Evolutionary conservation across 306 rosid species (phyloP).

Genomic region (Fragaria iinumae): DNA sequence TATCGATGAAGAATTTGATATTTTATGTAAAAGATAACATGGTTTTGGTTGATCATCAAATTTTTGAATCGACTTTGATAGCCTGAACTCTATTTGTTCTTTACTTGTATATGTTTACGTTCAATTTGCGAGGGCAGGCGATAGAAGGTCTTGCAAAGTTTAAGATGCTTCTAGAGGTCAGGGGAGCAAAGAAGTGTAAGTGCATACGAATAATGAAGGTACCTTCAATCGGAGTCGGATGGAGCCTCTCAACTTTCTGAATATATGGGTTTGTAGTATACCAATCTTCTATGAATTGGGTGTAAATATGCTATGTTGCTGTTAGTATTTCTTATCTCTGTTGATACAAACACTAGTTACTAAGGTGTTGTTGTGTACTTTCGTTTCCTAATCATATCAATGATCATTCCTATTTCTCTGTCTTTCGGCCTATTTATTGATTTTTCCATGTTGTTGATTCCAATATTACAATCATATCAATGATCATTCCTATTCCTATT

Average conservation of each 20-base stretch:
- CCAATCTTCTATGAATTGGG: slow-evolving; percentile 1
- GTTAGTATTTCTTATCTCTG: not conserved
- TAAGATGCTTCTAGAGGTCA: slow-evolving; percentile 50
- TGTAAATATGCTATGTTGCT: not conserved
- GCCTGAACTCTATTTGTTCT: too few relatives aligned
- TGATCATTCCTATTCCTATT: too few relatives aligned
- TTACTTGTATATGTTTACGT: not conserved
- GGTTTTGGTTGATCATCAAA: too few relatives aligned
- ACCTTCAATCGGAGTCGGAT: slow-evolving; percentile 41
- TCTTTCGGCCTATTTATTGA: not conserved
- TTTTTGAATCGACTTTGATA: too few relatives aligned
- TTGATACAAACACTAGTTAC: not conserved
- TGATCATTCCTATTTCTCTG: not conserved
- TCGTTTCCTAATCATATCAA: not conserved
- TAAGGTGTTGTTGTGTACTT: slow-evolving; percentile 4
- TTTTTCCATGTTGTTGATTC: not conserved
- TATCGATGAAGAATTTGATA: not conserved
- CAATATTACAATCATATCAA: too few relatives aligned
- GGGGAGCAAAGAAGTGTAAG: slow-evolving; percentile 68
- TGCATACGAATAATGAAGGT: slow-evolving; percentile 66
- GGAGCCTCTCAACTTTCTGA: slow-evolving; percentile 45
- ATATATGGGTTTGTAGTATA: not conserved
- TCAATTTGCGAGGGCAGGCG: slow-evolving; percentile 43
- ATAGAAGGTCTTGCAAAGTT: slow-evolving; percentile 55
- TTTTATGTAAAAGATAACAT: not conserved